Conservation (phyloP, 306 rosid genomes). For the Sophora flavescens region DNA sequence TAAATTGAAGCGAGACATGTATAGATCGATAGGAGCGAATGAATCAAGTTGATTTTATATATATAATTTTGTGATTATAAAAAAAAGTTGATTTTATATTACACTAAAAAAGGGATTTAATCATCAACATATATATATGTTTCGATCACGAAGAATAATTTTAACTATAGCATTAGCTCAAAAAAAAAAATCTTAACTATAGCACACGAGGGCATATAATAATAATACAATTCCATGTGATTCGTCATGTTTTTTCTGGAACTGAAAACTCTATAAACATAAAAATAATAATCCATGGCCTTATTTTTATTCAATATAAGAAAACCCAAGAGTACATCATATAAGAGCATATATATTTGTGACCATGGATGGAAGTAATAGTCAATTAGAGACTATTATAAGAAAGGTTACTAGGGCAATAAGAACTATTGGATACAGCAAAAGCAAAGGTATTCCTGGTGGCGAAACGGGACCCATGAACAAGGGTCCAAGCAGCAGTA, state of each 20-base stretch:
- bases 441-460: conserved; percentile 42
- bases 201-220: neutral
- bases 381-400: neutral
- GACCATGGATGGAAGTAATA: neutral
- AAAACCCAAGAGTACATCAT: too few species aligned
- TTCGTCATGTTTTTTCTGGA: too few species aligned
- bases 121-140: neutral
- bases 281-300: neutral
- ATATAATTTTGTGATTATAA: too few species aligned
- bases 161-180: too few species aligned
- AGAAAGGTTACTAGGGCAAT: conserved; percentile 35
- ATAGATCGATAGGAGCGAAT: too few species aligned
- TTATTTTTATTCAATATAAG: neutral
- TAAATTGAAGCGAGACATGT: too few species aligned
- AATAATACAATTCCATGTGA: too few species aligned
- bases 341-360: neutral
- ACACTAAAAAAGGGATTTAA: neutral
- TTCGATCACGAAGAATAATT: neutral
- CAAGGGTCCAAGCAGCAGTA: conserved; percentile 32
- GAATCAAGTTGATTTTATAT: too few species aligned
- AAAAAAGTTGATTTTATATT: too few species aligned
- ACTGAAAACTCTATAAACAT: too few species aligned
- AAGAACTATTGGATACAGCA: conserved; percentile 37
- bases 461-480: conserved; percentile 14
- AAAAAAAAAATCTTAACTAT: too few species aligned